Evolutionary conservation across 2,329 filamentous ascomycete species (phyloP).

Genomic region (Delphinella strobiligena): DNA sequence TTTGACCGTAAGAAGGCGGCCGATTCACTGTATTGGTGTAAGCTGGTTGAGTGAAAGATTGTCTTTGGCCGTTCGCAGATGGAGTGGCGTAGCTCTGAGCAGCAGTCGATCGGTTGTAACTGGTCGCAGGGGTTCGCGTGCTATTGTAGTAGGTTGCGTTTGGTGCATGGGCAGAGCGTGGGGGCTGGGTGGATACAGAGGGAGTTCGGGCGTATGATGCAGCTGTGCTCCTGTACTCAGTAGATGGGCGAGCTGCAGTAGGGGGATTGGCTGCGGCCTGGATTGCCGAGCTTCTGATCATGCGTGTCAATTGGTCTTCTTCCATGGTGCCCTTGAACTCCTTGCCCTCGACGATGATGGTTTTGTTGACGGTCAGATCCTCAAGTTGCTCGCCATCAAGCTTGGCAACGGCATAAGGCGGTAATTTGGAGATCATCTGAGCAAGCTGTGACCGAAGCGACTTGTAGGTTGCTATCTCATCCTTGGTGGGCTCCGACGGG

Average conservation of each 20-base stretch:
- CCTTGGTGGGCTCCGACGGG: constrained; percentile 50
- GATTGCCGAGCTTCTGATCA: constrained; percentile 26
- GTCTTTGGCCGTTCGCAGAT: constrained; percentile 11
- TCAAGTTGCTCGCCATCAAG: constrained; percentile 77
- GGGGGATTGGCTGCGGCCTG: constrained; percentile 15
- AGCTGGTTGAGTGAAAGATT: constrained; percentile 11
- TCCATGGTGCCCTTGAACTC: constrained; percentile 73
- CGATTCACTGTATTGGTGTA: constrained; percentile 16
- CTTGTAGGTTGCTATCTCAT: constrained; percentile 52
- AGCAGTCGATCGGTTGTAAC: constrained; percentile 17
- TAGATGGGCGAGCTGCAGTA: background rate
- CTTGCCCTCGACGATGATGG: constrained; percentile 58
- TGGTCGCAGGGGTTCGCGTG: constrained; percentile 14
- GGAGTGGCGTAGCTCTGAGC: constrained; percentile 16
- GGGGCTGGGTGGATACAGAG: constrained; percentile 3
- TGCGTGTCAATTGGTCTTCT: constrained; percentile 53
- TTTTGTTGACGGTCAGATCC: constrained; percentile 70
- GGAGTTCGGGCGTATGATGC: constrained; percentile 7
- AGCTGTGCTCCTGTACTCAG: background rate
- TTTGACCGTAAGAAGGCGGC: constrained; percentile 14
- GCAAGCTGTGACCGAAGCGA: constrained; percentile 63
- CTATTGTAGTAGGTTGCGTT: constrained; percentile 10
- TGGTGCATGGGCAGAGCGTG: constrained; percentile 2
- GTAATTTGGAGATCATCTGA: constrained; percentile 61
- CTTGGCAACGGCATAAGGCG: constrained; percentile 76